Percentiles rank a stretch among this genome's conserved stretches.
Evolutionary conservation across 176 grass and related monocot species (phyloP).

Genomic region (Neostapfia colusana): DNA sequence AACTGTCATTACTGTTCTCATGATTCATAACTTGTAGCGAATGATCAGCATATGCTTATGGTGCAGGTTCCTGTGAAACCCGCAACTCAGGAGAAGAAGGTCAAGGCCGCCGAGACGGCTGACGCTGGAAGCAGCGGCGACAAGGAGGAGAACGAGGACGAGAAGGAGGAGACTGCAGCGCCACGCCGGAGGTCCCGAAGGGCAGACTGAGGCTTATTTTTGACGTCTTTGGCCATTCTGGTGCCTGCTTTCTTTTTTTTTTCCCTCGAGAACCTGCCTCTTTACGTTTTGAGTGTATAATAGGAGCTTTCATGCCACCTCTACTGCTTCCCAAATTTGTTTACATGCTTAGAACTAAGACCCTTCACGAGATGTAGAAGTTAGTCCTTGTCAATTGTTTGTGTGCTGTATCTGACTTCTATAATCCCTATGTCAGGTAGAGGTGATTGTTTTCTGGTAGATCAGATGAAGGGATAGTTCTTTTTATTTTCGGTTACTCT

Average conservation of each 20-base stretch:
- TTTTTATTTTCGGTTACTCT: too few relatives aligned
- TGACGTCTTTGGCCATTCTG: slow-evolving; percentile 24
- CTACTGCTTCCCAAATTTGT: slow-evolving; percentile 3
- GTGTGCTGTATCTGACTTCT: slow-evolving; percentile 20
- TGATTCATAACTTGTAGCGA: background rate
- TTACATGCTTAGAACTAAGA: slow-evolving; percentile 40
- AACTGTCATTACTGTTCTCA: background rate
- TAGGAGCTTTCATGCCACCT: slow-evolving; percentile 35
- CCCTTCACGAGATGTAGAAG: slow-evolving; percentile 38
- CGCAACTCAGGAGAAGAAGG: slow-evolving; percentile 17
- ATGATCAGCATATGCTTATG: slow-evolving; percentile 8
- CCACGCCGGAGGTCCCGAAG: slow-evolving; percentile 67
- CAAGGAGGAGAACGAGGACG: slow-evolving; percentile 64
- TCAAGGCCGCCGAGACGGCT: slow-evolving; percentile 17
- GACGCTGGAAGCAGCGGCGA: slow-evolving; percentile 58
- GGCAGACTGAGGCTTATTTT: slow-evolving; percentile 42
- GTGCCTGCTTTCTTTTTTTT: background rate
- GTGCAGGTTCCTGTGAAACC: slow-evolving; percentile 45
- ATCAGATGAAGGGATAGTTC: too few relatives aligned
- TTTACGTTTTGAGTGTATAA: slow-evolving; percentile 51
- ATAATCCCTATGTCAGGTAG: background rate
- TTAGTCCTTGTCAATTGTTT: slow-evolving; percentile 23
- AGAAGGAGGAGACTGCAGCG: slow-evolving; percentile 49
- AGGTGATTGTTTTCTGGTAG: too few relatives aligned
- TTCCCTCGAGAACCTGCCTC: slow-evolving; percentile 12